Evolutionary conservation across 345 rosid genomes (phyloP).

Genomic region (Murraya paniculata): DNA sequence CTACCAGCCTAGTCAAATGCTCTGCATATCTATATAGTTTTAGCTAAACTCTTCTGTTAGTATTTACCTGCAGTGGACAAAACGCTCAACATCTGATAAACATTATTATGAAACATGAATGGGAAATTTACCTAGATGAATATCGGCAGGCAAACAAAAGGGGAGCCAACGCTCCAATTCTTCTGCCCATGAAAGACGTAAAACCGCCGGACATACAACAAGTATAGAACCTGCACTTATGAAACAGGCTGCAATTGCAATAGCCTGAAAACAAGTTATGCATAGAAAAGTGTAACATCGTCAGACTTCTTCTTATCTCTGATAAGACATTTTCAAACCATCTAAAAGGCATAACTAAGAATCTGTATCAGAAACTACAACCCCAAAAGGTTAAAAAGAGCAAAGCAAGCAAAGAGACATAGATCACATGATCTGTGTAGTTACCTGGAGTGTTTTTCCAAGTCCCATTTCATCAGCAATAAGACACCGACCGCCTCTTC

Average conservation of each 20-base stretch:
- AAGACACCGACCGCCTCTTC: slow-evolving; percentile 89
- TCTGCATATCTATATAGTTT: background rate
- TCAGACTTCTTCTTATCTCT: slow-evolving; percentile 9
- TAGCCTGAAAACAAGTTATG: slow-evolving; percentile 56
- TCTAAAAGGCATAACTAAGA: background rate
- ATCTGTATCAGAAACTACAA: background rate
- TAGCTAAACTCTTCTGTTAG: background rate
- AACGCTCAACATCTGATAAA: background rate
- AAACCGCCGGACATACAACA: slow-evolving; percentile 91
- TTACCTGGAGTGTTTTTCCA: slow-evolving; percentile 94
- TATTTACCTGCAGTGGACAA: background rate
- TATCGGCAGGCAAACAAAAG: slow-evolving; percentile 77
- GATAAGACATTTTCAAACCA: slow-evolving; percentile 5
- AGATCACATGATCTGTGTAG: background rate
- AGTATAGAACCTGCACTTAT: slow-evolving; percentile 73
- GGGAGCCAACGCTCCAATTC: slow-evolving; percentile 97
- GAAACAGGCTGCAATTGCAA: slow-evolving; percentile 89
- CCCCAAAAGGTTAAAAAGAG: background rate
- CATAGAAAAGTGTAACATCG: background rate
- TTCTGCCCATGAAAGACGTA: slow-evolving; percentile 93
- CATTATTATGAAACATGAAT: background rate
- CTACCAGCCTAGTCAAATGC: background rate
- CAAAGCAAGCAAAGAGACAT: background rate
- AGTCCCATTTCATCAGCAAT: slow-evolving; percentile 99
- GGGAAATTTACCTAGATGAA: slow-evolving; percentile 73